Evolutionary conservation across 2,329 filamentous ascomycete species (phyloP), one percentile per base, ranked within the genome.

Genomic region (Chaetomium olivaceum): DNA sequence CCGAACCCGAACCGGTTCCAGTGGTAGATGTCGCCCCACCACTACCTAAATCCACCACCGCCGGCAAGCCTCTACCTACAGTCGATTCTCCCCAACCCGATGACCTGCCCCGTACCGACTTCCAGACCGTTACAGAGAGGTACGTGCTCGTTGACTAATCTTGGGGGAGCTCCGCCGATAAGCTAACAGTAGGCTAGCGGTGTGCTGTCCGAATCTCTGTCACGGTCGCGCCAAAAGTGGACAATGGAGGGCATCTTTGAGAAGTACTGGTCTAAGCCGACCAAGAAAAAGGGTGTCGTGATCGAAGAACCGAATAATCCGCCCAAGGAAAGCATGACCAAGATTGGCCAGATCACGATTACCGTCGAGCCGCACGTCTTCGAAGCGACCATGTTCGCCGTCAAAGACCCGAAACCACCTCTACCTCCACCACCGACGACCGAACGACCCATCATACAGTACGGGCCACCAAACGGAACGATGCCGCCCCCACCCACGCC

Each of bases 361-460:
- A 89, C 87, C 25, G 87, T 93, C 66, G 91, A 93, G 76, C 92
- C 92, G 54, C 91, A 95, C 74, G 85, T 91, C 52, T 87, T 95
- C 71, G 90, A 93, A 70, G 91, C 90, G 19, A 89, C 85, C 56
- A 86, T 93, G 80, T 93, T 84, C 73, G 84, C 85, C 23, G 87
- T 92, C 65, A 90, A 91, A 73, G 88, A 90, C 61, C 81, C 84
- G 8, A 87, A 85, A 69, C 81, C 80, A 8, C 76, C 79, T 58
- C 76, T 79, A 46, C 76, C 79, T 27, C 78, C 76, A 67, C 78
- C 73, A 64, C 70, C 73, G 66, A 68, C 59, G 25, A 70, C 73
- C 9, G 77, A 79, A 66, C 83, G 87, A 52, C 87, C 87, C 3
- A 82, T 89, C 46, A 78, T 89, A 63, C 87, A 89, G 72, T 90